Conservation (phyloP, 1,284 basidiomycete species). For the Leccinum angustisporum region DNA sequence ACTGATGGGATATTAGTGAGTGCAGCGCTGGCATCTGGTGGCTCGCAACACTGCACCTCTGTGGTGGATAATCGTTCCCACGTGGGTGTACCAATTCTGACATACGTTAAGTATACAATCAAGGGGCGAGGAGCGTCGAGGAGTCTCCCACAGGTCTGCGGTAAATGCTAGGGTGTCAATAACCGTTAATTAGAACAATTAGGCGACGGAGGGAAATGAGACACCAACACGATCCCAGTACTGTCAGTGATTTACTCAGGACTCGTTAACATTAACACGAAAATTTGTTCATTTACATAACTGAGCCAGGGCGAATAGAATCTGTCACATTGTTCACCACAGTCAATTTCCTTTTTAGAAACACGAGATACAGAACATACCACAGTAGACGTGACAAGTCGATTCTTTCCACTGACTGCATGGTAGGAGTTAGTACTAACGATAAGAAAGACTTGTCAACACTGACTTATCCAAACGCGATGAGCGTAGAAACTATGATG, state of each 20-base stretch:
- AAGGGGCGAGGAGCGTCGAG: not conserved
- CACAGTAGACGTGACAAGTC: slow-evolving; percentile 16
- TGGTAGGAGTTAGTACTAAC: not conserved
- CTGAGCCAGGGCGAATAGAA: slow-evolving; percentile 12
- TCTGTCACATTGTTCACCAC: slow-evolving; percentile 1
- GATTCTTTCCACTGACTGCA: slow-evolving; percentile 25
- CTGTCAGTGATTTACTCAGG: slow-evolving; percentile 1
- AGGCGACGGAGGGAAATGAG: not conserved
- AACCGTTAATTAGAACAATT: not conserved
- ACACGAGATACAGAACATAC: slow-evolving; percentile 7
- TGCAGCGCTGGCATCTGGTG: too few relatives aligned
- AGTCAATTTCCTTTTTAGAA: not conserved
- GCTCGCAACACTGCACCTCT: slow-evolving; percentile 5
- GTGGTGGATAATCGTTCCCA: not conserved
- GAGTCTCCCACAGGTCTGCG: slow-evolving; percentile 6
- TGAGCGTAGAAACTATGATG: slow-evolving; percentile 26
- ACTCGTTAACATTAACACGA: not conserved
- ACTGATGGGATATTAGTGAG: slow-evolving; percentile 7
- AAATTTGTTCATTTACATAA: slow-evolving; percentile 11
- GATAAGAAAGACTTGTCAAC: not conserved
- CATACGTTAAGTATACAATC: not conserved
- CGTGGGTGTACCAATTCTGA: slow-evolving; percentile 16
- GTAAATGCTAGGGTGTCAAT: slow-evolving; percentile 7
- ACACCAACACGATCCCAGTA: slow-evolving; percentile 20
- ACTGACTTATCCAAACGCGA: slow-evolving; percentile 31